A percentile compares a stretch with the other conserved stretches of the same genome.
These are phyloP conservation scores for Penicillium manginii DNA, from an alignment of 495 filamentous ascomycete genomes.

Conservation along the genomic window DNA sequence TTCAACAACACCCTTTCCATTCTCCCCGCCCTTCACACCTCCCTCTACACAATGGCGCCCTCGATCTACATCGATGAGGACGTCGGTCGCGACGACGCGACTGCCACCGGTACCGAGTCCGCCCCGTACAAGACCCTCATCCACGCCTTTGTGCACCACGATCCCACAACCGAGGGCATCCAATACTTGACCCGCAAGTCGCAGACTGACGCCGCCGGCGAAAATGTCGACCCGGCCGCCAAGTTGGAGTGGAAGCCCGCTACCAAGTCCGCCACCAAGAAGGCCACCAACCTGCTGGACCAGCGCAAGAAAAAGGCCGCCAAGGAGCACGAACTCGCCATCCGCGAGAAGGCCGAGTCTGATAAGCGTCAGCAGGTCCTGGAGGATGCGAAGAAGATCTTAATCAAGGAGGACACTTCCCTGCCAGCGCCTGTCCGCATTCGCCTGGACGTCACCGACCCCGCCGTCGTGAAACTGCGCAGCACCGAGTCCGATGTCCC, in stretches of 20 bases:
- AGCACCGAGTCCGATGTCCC: constrained; percentile 52
- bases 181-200: constrained; percentile 73
- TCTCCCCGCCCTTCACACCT: not conserved
- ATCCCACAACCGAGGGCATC: constrained; percentile 56
- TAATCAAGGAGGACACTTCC: constrained; percentile 78
- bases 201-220: constrained; percentile 63
- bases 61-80: constrained; percentile 79
- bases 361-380: constrained; percentile 67
- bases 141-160: constrained; percentile 74
- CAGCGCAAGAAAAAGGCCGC: constrained; percentile 76
- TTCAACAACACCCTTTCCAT: not conserved
- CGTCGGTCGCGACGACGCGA: constrained; percentile 69
- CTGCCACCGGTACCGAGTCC: constrained; percentile 67
- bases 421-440: constrained; percentile 79
- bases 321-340: constrained; percentile 68
- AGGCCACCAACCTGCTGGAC: constrained; percentile 72
- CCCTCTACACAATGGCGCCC: constrained; percentile 43
- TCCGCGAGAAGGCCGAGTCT: constrained; percentile 72
- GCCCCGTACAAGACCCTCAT: constrained; percentile 80
- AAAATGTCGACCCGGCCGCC: constrained; percentile 52
- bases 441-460: constrained; percentile 68
- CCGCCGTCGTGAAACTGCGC: constrained; percentile 63
- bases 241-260: constrained; percentile 76
- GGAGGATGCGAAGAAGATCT: constrained; percentile 86
- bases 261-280: constrained; percentile 82